Percentiles rank a stretch among this genome's conserved stretches.
Evolutionary conservation across 257 asterid species (phyloP).

Genomic region (Solanum chmielewskii): DNA sequence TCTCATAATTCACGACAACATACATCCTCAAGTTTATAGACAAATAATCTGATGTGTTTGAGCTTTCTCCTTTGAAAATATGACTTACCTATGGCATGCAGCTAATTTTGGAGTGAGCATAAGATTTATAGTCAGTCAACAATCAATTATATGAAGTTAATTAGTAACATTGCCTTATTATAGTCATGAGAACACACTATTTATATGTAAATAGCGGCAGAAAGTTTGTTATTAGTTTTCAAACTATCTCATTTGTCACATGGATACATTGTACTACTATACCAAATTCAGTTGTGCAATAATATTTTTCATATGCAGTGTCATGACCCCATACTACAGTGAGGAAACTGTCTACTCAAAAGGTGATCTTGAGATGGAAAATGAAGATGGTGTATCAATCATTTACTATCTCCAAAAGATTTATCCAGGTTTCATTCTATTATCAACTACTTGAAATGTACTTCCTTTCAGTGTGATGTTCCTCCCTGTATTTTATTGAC

Average conservation of each 20-base stretch:
- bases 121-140: neutral
- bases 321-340: conserved; percentile 92
- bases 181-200: neutral
- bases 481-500: conserved; percentile 1
- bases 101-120: neutral
- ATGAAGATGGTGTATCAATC: conserved; percentile 95
- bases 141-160: neutral
- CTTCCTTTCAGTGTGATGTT: neutral
- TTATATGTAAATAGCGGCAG: neutral
- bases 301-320: conserved; percentile 42
- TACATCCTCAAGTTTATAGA: neutral
- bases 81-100: neutral
- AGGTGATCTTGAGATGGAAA: conserved; percentile 92
- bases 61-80: neutral
- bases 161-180: neutral
- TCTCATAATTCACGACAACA: neutral
- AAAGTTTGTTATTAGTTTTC: neutral
- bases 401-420: conserved; percentile 79
- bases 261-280: neutral
- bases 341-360: conserved; percentile 97
- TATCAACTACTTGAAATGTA: neutral
- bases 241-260: neutral
- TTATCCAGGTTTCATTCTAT: conserved; percentile 61
- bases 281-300: conserved; percentile 1
- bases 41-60: neutral